phyloP scores from a whole-genome alignment of 1,284 basidiomycete species.

The Cutaneotrichosporon curvatum region DNA sequence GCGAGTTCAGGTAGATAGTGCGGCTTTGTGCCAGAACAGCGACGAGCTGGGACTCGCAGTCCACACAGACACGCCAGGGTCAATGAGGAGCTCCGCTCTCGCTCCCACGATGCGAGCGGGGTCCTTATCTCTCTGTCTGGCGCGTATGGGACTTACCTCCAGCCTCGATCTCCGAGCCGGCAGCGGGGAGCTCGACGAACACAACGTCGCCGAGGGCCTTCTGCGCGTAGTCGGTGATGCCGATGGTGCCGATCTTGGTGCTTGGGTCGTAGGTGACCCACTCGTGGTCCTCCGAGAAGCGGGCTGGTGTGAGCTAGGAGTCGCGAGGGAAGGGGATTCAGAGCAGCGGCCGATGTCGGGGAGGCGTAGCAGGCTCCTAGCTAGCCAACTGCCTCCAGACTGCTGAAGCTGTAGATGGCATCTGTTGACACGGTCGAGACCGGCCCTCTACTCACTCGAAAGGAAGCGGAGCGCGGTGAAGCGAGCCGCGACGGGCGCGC shows the following conservation, averaged over 20 bases:
- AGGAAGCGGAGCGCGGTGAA: conserved; percentile 24
- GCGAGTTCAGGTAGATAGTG: neutral
- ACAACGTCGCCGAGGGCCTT: conserved; percentile 91
- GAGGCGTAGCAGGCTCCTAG: neutral
- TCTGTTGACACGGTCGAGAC: neutral
- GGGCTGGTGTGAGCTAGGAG: conserved; percentile 51
- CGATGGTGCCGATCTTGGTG: conserved; percentile 73
- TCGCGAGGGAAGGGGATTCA: neutral
- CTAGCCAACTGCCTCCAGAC: too few species aligned
- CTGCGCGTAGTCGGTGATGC: conserved; percentile 92
- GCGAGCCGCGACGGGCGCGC: conserved; percentile 9
- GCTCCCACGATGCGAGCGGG: too few species aligned
- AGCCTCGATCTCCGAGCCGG: conserved; percentile 62
- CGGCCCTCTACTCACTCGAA: conserved; percentile 22
- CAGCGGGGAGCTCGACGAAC: conserved; percentile 81
- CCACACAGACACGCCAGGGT: too few species aligned
- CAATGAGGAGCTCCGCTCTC: too few species aligned
- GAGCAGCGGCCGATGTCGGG: too few species aligned
- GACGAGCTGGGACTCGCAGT: too few species aligned
- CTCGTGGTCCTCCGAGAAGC: conserved; percentile 87
- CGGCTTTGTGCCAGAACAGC: too few species aligned
- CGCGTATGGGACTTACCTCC: conserved; percentile 57
- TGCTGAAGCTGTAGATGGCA: too few species aligned
- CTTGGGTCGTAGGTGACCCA: conserved; percentile 71
- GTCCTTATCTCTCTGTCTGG: too few species aligned